phyloP scores from a whole-genome alignment of 2,329 filamentous ascomycete species.

The Spiromastix sp. region DNA sequence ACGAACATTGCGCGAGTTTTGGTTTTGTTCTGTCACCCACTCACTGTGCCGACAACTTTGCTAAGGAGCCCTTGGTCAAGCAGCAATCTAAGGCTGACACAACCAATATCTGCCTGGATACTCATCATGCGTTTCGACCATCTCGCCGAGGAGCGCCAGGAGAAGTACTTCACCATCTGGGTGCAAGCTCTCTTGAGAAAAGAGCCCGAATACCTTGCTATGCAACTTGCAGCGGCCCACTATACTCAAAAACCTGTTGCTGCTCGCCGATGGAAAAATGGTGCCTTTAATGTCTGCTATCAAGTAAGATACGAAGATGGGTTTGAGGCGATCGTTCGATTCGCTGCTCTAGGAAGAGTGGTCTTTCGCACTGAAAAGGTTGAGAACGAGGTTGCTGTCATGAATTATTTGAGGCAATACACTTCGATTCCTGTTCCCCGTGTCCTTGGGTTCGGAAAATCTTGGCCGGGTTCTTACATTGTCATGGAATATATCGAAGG shows the following conservation, averaged over 20 bases:
- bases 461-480: slow-evolving; percentile 19
- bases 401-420: slow-evolving; percentile 17
- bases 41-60: no score
- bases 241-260: slow-evolving; percentile 12
- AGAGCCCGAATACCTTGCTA: slow-evolving; percentile 16
- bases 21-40: no score
- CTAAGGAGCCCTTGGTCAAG: no score
- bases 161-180: slow-evolving; percentile 16
- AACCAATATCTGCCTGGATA: no score
- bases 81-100: no score
- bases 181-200: slow-evolving; percentile 14
- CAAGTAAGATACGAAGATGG: slow-evolving; percentile 16
- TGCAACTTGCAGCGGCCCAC: slow-evolving; percentile 16
- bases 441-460: slow-evolving; percentile 15
- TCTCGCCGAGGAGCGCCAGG: slow-evolving; percentile 14
- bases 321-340: slow-evolving; percentile 18
- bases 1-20: no score
- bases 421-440: slow-evolving; percentile 18
- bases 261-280: slow-evolving; percentile 16
- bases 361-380: slow-evolving; percentile 21
- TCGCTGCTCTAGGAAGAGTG: slow-evolving; percentile 18
- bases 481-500: slow-evolving; percentile 19
- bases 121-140: slow-evolving; percentile 17
- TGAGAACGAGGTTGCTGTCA: slow-evolving; percentile 18
- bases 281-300: slow-evolving; percentile 24